A percentile compares a stretch with the other conserved stretches of the same genome.
Conservation (phyloP, 352 stramenopile species). For the Phytophthora pseudosyringae region DNA sequence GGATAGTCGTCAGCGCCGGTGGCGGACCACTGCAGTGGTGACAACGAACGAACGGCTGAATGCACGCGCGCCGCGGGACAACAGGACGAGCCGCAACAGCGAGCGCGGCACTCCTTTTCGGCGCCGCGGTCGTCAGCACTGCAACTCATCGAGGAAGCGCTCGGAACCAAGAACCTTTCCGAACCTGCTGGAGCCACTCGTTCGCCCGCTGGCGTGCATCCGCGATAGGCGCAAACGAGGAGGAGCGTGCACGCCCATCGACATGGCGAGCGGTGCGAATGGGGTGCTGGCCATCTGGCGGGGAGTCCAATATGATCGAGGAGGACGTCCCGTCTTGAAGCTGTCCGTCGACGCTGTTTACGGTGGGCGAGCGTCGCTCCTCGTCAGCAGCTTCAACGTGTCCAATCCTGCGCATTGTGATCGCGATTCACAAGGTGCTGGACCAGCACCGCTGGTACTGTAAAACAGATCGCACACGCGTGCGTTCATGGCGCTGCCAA, state of each 20-base stretch:
- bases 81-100: constrained; percentile 7
- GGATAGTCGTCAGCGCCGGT: constrained; percentile 13
- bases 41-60: constrained; percentile 13
- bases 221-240: constrained; percentile 31
- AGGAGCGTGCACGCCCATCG: constrained; percentile 22
- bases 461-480: constrained; percentile 22
- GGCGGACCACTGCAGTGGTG: constrained; percentile 17
- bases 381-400: constrained; percentile 19
- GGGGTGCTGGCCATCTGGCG: constrained; percentile 13
- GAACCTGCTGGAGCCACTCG: constrained; percentile 10
- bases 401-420: background rate
- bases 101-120: constrained; percentile 1
- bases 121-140: background rate
- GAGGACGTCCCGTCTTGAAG: constrained; percentile 6
- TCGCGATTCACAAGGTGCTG: constrained; percentile 4
- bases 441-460: no score
- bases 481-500: background rate
- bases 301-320: background rate
- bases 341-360: constrained; percentile 25
- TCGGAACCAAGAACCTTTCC: constrained; percentile 12
- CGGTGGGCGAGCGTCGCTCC: background rate
- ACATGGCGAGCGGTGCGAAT: constrained; percentile 10
- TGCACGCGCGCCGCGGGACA: constrained; percentile 11
- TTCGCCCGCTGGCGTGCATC: constrained; percentile 6
- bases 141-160: background rate